A percentile compares a stretch with the other conserved stretches of the same genome.
These are phyloP conservation scores for Jackrogersella minutella DNA, from an alignment of 495 filamentous ascomycete species.

Conservation along the genomic window DNA sequence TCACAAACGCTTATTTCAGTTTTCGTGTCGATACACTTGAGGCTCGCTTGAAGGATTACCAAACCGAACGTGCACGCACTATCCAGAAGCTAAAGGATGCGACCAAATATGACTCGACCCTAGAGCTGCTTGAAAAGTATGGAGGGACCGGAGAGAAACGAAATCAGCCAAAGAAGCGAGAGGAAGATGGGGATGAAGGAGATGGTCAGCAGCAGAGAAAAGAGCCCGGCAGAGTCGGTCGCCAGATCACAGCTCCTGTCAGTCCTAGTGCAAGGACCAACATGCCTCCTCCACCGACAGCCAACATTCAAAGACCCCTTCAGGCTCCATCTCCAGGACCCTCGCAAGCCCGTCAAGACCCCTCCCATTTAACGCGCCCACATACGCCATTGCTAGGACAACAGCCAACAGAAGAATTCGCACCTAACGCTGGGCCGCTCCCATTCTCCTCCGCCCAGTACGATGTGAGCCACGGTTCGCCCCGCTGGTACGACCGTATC, in stretches of 20 bases:
- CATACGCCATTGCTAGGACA: slow-evolving; percentile 41
- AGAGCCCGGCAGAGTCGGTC: slow-evolving; percentile 30
- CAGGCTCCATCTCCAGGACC: slow-evolving; percentile 33
- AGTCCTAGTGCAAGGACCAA: slow-evolving; percentile 58
- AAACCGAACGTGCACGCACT: slow-evolving; percentile 80
- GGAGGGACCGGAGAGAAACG: slow-evolving; percentile 67
- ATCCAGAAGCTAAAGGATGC: slow-evolving; percentile 94
- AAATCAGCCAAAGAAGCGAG: slow-evolving; percentile 51
- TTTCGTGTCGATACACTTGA: slow-evolving; percentile 77
- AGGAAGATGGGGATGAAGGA: slow-evolving; percentile 25
- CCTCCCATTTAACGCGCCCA: slow-evolving; percentile 17
- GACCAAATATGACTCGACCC: slow-evolving; percentile 94
- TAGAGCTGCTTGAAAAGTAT: slow-evolving; percentile 93
- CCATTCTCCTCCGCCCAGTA: slow-evolving; percentile 50
- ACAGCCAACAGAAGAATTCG: slow-evolving; percentile 59
- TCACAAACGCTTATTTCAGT: slow-evolving; percentile 74
- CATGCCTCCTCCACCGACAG: slow-evolving; percentile 80
- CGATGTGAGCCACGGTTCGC: slow-evolving; percentile 56
- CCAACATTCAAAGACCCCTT: slow-evolving; percentile 71
- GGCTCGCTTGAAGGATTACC: slow-evolving; percentile 71
- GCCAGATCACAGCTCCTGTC: slow-evolving; percentile 28
- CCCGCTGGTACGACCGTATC: slow-evolving; percentile 93
- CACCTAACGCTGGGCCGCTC: slow-evolving; percentile 66
- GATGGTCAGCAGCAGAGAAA: slow-evolving; percentile 20
- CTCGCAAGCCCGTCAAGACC: slow-evolving; percentile 27